Conservation (phyloP, 495 filamentous ascomycete genomes). For the Aspergillus olivimuriae region DNA sequence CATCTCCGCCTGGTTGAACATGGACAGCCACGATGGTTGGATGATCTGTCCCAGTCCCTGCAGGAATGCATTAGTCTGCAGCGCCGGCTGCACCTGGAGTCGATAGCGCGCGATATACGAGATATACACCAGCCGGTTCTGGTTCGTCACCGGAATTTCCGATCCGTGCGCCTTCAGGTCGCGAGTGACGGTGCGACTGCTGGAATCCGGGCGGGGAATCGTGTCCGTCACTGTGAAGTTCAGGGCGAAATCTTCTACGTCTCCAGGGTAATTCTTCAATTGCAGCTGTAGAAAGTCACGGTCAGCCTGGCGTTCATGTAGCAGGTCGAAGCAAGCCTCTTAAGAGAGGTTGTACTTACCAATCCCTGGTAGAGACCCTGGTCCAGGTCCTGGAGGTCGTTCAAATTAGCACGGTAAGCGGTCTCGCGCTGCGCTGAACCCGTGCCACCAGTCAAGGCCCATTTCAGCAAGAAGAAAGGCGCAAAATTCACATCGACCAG, state of each 20-base stretch:
- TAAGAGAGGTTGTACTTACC: slow-evolving; percentile 42
- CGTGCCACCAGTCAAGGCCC: slow-evolving; percentile 69
- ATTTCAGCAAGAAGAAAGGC: slow-evolving; percentile 93
- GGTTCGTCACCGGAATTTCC: slow-evolving; percentile 77
- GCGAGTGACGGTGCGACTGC: slow-evolving; percentile 49
- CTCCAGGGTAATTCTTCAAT: slow-evolving; percentile 81
- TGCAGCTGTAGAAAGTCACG: slow-evolving; percentile 42
- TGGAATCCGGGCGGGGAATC: slow-evolving; percentile 48
- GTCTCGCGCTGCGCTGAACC: slow-evolving; percentile 56
- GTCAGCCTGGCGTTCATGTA: too few species aligned
- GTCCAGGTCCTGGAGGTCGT: slow-evolving; percentile 89
- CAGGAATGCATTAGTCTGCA: slow-evolving; percentile 82
- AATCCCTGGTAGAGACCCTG: slow-evolving; percentile 91
- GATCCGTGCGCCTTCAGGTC: slow-evolving; percentile 72
- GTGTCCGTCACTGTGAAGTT: slow-evolving; percentile 89
- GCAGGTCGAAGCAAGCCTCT: too few species aligned
- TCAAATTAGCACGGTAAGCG: slow-evolving; percentile 79
- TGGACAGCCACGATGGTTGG: slow-evolving; percentile 84
- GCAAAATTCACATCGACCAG: slow-evolving; percentile 92
- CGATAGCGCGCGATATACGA: slow-evolving; percentile 83
- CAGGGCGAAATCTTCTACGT: slow-evolving; percentile 71
- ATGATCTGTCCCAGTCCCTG: slow-evolving; percentile 82
- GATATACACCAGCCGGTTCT: slow-evolving; percentile 90
- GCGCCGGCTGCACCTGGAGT: slow-evolving; percentile 66
- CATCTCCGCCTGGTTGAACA: slow-evolving; percentile 96